A percentile compares a stretch with the other conserved stretches of the same genome.
phyloP scores from a whole-genome alignment of 768 basidiomycete species.

The Kwoniella shandongensis region DNA sequence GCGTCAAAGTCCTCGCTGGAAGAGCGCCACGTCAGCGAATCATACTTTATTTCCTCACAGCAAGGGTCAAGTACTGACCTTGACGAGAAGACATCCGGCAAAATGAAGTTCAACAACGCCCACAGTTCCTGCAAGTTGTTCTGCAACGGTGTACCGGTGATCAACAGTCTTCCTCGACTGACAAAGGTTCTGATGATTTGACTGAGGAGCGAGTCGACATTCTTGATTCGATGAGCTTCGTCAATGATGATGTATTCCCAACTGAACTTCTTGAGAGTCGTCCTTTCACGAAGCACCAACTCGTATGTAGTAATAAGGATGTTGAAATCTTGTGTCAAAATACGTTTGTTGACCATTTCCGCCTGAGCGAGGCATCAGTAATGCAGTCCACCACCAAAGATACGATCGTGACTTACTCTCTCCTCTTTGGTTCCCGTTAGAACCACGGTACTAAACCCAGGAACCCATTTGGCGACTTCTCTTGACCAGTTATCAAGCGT shows the following conservation, averaged over 20 bases:
- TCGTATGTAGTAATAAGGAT: conserved; percentile 96
- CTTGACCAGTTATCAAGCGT: conserved; percentile 96
- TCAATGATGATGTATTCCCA: conserved; percentile 99
- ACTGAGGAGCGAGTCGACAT: conserved; percentile 90
- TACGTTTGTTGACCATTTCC: conserved; percentile 70
- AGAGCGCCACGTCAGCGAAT: conserved; percentile 5
- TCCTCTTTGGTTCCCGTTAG: conserved; percentile 89
- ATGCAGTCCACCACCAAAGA: not conserved
- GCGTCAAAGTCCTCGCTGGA: conserved; percentile 77
- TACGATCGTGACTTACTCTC: conserved; percentile 58
- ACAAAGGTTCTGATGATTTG: conserved; percentile 91
- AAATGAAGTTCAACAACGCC: conserved; percentile 93
- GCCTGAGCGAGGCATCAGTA: conserved; percentile 53
- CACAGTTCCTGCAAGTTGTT: conserved; percentile 97
- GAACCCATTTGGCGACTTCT: conserved; percentile 88
- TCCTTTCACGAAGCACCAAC: conserved; percentile 91
- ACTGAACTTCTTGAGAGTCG: conserved; percentile 86
- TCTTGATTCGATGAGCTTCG: conserved; percentile 99
- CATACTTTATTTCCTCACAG: not conserved
- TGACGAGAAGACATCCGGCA: conserved; percentile 86
- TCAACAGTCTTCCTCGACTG: conserved; percentile 83
- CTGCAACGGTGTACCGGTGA: conserved; percentile 95
- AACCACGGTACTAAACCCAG: conserved; percentile 76
- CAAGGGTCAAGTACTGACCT: conserved; percentile 27
- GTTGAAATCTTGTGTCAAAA: conserved; percentile 86